Evolutionary conservation across 495 filamentous ascomycete genomes (phyloP), one percentile per base, ranked within the genome.

Genomic region (Paragyromitra xinjiangensis): DNA sequence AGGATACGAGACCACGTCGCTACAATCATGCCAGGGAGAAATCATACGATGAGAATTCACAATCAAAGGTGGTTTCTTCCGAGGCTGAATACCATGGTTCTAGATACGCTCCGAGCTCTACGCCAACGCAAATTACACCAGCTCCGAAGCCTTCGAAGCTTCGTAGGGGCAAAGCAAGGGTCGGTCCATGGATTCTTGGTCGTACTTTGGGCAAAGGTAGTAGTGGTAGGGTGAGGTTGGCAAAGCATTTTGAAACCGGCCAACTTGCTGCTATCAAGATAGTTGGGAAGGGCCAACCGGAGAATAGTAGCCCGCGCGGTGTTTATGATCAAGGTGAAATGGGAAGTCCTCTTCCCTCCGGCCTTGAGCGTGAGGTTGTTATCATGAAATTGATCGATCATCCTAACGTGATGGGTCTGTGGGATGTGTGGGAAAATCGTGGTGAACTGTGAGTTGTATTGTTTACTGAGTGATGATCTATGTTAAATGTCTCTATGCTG

Each of bases 381-480:
- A 95, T 99, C 72, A 95, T 98, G 90, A 98, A 96, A 83, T 87
- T 98, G 50, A 93, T 98, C 65, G 90, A 95, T 75, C 95, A 99
- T 85, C 92, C 90, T 0, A 93, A 98, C 83, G 92, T 99, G 64
- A 93, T 98, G 81, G 91, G 90, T 70, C 84, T 99, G 8, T 92
- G 92, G 81, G 96, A 98, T 84, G 92, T 98, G 16, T 99, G 95
- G 95, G 96, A 98, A 85, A 97, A 97, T 80, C 87, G 91, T 16
- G 90, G 92, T 58, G 93, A 98, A 83, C 89, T 99, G 94, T 99
- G 86, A 85, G 92, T 87, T 39, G 12, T 14, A 6, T 40, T 64
- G 4, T 34, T 45, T 64, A 39, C 22, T n/a, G 40, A 79, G 61
- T 62, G 59, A 51, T 72, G 66, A n/a, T 12, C 37, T 55, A 42